Evolutionary conservation across 371 early-diverging fungal genomes (phyloP), one percentile per base, ranked within the genome.

Genomic region (Coemansia sp.): DNA sequence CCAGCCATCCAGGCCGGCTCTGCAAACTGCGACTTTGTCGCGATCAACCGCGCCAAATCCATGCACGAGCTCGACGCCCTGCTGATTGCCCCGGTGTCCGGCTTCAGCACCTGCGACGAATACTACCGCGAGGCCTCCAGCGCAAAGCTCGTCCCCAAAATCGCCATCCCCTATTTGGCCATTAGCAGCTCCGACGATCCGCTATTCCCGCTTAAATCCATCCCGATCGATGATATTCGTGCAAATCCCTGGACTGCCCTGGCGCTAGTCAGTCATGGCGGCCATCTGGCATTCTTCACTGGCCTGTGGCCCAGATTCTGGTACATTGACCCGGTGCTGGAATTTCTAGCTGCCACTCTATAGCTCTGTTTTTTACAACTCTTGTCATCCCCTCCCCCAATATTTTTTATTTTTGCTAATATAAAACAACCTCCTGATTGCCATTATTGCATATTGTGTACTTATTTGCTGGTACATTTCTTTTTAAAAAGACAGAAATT

Each of bases 221-320:
- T 36, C 8, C 38, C 38, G 8, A 36, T 36, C 6, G 38, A 36
- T 0, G 8, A 0, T 1, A 36, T 36, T 8, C 38, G 38, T 8
- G 8, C 6, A 8, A 36, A 36, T 8, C 38, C 38, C 6, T 36
- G 8, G 4, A 36, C 38, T 36, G 38, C 38, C 6, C 38, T 36
- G 38, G 38, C 38, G 38, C 8, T 36, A 0, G 38, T 92, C 4
- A 66, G 78, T 10, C 70, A 80, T 34, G 98, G 98, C 45, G 98
- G 97, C 1, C 98, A 96, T 77, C 76, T 96, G 55, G 98, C 94
- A 5, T 95, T 93, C 89, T 91, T 90, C 72, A 83, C 85, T 35
- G 86, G 88, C 6, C 83, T 84, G 26, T 6, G 9, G 7, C 55
- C 55, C 26, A 76, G 70, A 30, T 78, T 85, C 30, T 89, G 89